Conservation (phyloP, 2,329 filamentous ascomycete genomes). For the Aspergillus floridensis region DNA sequence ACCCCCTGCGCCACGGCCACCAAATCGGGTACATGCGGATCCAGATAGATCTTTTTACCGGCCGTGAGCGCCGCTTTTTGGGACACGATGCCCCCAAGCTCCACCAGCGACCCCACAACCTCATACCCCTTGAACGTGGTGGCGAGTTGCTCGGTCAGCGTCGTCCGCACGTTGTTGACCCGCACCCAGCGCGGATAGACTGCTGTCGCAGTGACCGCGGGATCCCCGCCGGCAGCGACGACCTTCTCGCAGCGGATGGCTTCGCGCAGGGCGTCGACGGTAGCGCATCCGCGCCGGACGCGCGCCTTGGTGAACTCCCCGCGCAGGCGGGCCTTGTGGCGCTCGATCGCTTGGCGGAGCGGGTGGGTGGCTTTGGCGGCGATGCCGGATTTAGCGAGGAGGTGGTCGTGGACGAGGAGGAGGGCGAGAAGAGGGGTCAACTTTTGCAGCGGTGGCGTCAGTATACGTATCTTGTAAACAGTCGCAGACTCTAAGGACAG, state of each 20-base stretch:
- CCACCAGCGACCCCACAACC: constrained; percentile 55
- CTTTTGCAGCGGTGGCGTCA: constrained; percentile 50
- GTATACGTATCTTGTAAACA: constrained; percentile 1
- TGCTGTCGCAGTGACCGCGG: constrained; percentile 14
- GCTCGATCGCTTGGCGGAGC: constrained; percentile 69
- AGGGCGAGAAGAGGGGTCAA: constrained; percentile 76
- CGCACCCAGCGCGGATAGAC: constrained; percentile 86
- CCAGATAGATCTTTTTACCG: constrained; percentile 52
- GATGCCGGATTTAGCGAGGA: constrained; percentile 78
- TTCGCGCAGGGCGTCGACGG: constrained; percentile 61
- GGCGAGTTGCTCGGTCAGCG: constrained; percentile 67
- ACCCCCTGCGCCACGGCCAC: constrained; percentile 70
- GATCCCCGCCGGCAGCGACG: constrained; percentile 48
- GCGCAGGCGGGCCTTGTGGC: constrained; percentile 75
- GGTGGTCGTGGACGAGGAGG: constrained; percentile 79
- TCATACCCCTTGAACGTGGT: constrained; percentile 69
- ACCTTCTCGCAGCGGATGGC: constrained; percentile 34
- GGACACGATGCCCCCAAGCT: constrained; percentile 47
- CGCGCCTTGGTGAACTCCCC: constrained; percentile 81
- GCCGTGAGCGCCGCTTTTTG: constrained; percentile 34
- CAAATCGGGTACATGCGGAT: constrained; percentile 77
- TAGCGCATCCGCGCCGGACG: constrained; percentile 66
- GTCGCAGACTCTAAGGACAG: too few relatives aligned
- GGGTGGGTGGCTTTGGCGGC: constrained; percentile 77
- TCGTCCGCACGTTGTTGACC: constrained; percentile 75